Percentiles rank a stretch among this genome's conserved stretches.
Conservation (phyloP, 2,329 filamentous ascomycete genomes). For the Stagonosporopsis tanaceti region DNA sequence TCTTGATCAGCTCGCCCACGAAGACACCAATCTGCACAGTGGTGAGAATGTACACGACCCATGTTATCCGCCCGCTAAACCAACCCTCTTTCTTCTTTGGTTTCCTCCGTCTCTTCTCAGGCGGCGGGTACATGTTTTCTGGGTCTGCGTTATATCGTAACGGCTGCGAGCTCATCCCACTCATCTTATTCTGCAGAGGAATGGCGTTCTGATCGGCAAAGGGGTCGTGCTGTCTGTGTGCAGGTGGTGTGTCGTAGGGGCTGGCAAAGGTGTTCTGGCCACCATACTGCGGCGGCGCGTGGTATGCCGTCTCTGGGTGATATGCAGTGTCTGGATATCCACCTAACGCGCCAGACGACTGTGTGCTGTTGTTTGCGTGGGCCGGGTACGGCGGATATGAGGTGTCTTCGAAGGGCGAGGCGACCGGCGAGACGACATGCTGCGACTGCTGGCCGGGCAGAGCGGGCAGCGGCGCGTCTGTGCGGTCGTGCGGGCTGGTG, state of each 20-base stretch:
- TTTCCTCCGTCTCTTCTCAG: constrained; percentile 29
- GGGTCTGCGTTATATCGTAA: constrained; percentile 50
- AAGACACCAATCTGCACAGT: constrained; percentile 83
- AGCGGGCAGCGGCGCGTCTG: constrained; percentile 51
- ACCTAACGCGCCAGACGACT: constrained; percentile 59
- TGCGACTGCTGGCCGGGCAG: constrained; percentile 31
- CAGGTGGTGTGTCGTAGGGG: constrained; percentile 55
- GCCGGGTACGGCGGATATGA: constrained; percentile 59
- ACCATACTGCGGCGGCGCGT: constrained; percentile 52
- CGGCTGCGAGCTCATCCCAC: constrained; percentile 48
- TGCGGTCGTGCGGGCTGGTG: constrained; percentile 40
- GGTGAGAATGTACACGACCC: constrained; percentile 83
- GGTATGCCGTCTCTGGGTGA: constrained; percentile 66
- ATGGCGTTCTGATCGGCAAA: constrained; percentile 59
- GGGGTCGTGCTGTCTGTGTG: constrained; percentile 60
- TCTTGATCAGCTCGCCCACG: constrained; percentile 84
- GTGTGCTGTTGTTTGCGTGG: constrained; percentile 29
- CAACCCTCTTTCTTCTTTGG: constrained; percentile 58
- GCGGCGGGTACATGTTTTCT: constrained; percentile 48
- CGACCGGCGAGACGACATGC: constrained; percentile 41
- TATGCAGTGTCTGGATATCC: constrained; percentile 66
- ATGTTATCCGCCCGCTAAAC: constrained; percentile 70
- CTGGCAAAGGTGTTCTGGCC: constrained; percentile 31
- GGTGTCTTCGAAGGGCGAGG: constrained; percentile 45
- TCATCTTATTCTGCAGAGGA: constrained; percentile 53